Conservation (phyloP, 805 yeast species). For the Candida cerambycidarum region DNA sequence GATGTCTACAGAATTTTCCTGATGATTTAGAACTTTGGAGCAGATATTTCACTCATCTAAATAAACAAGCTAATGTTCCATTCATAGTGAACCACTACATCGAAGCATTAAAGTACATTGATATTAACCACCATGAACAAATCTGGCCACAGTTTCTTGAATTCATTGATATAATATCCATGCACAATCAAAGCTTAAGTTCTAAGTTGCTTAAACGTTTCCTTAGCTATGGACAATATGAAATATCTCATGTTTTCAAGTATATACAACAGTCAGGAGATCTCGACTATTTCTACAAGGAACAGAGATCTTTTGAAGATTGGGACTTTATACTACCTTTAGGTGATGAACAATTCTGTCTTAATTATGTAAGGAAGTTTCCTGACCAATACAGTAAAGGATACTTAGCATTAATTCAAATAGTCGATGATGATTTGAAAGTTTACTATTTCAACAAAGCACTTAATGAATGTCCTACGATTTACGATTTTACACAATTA, state of each 20-base stretch:
- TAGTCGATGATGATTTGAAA: neutral
- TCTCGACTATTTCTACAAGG: constrained; percentile 1
- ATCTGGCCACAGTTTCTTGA: constrained; percentile 53
- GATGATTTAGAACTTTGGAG: constrained; percentile 10
- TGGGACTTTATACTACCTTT: constrained; percentile 23
- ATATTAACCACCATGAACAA: constrained; percentile 5
- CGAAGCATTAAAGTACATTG: constrained; percentile 6
- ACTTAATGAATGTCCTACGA: constrained; percentile 45
- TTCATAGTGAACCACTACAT: constrained; percentile 12
- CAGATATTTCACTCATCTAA: constrained; percentile 8
- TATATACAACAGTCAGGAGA: constrained; percentile 5
- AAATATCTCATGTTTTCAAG: constrained; percentile 9
- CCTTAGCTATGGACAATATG: constrained; percentile 11
- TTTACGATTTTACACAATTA: constrained; percentile 60
- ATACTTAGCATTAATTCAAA: constrained; percentile 16
- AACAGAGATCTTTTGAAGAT: constrained; percentile 25
- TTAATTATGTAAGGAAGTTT: constrained; percentile 29
- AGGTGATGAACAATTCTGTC: constrained; percentile 16
- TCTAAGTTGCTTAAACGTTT: constrained; percentile 8
- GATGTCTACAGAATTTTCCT: constrained; percentile 15
- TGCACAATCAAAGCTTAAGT: neutral
- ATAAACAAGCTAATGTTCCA: constrained; percentile 8
- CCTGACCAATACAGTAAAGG: constrained; percentile 62
- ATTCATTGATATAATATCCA: constrained; percentile 38
- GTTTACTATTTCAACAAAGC: constrained; percentile 46